Percentiles rank a stretch among this genome's conserved stretches.
These are phyloP conservation scores for Fragaria iinumae DNA, from an alignment of 306 rosid genomes.

Conservation along the genomic window DNA sequence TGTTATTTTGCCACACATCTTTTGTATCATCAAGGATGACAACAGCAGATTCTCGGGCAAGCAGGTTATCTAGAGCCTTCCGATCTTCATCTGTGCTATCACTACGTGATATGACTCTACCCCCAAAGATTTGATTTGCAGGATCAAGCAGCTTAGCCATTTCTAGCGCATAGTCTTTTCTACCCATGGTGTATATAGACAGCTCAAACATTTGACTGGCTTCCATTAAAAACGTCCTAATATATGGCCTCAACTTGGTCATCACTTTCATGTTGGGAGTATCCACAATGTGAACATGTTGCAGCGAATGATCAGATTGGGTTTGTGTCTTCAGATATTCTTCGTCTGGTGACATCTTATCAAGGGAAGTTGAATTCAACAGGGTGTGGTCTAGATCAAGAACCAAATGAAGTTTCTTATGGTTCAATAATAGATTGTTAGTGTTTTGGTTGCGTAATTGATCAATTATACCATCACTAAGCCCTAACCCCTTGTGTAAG, in stretches of 20 bases:
- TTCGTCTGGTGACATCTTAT: conserved; percentile 55
- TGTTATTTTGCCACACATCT: conserved; percentile 79
- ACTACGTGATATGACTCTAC: conserved; percentile 75
- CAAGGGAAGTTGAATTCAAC: conserved; percentile 60
- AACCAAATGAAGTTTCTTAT: conserved; percentile 65
- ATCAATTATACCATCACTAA: conserved; percentile 60
- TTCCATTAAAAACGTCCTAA: conserved; percentile 66
- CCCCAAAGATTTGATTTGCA: conserved; percentile 50
- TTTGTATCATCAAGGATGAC: conserved; percentile 91
- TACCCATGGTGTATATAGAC: conserved; percentile 94
- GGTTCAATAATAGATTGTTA: conserved; percentile 43
- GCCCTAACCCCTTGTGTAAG: conserved; percentile 74
- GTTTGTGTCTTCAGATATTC: conserved; percentile 51
- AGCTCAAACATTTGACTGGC: conserved; percentile 71
- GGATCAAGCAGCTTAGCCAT: conserved; percentile 93
- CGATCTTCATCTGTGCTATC: conserved; percentile 80
- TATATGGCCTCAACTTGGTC: conserved; percentile 92
- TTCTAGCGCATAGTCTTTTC: conserved; percentile 68
- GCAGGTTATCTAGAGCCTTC: conserved; percentile 77
- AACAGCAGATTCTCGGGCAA: conserved; percentile 82
- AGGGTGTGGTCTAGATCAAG: conserved; percentile 92
- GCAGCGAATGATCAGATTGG: conserved; percentile 31
- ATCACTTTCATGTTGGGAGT: conserved; percentile 61
- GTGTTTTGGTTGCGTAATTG: conserved; percentile 58
- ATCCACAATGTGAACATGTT: not conserved